Evolutionary conservation across 495 filamentous ascomycete genomes (phyloP).

Genomic region (Trichoderma asperelloides): DNA sequence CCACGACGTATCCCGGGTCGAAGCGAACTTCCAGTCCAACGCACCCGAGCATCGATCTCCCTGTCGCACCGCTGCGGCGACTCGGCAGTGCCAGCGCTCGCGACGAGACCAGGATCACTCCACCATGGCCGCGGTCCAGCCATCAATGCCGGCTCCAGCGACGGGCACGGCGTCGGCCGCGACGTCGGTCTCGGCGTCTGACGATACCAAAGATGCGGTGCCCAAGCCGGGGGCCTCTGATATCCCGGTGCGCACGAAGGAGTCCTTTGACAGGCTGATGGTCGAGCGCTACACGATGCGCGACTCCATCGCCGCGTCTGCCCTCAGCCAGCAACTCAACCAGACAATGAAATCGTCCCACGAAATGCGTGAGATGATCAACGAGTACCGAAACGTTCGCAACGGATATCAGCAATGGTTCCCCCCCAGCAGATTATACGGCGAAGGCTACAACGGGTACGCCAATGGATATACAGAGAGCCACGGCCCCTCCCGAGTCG

Average conservation of each 20-base stretch:
- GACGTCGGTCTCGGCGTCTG: conserved; percentile 20
- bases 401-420: conserved; percentile 38
- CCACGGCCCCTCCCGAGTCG: conserved; percentile 39
- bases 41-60: not conserved
- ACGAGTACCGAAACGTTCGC: conserved; percentile 43
- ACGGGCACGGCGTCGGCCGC: conserved; percentile 9
- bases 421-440: conserved; percentile 42
- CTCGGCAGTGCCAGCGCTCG: not conserved
- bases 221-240: conserved; percentile 17
- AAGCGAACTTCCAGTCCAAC: not conserved
- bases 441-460: conserved; percentile 80
- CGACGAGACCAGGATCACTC: not conserved
- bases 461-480: conserved; percentile 76
- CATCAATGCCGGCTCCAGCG: conserved; percentile 6
- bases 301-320: conserved; percentile 61
- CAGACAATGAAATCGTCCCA: conserved; percentile 30
- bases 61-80: not conserved
- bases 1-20: not conserved
- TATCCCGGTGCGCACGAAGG: conserved; percentile 34
- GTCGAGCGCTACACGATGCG: conserved; percentile 71
- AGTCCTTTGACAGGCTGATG: conserved; percentile 45
- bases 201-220: conserved; percentile 19
- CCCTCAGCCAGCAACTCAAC: conserved; percentile 40
- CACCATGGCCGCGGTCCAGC: conserved; percentile 8
- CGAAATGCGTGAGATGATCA: conserved; percentile 28